phyloP scores from a whole-genome alignment of 2,329 filamentous ascomycete species.

The Aspergillus neotritici region DNA sequence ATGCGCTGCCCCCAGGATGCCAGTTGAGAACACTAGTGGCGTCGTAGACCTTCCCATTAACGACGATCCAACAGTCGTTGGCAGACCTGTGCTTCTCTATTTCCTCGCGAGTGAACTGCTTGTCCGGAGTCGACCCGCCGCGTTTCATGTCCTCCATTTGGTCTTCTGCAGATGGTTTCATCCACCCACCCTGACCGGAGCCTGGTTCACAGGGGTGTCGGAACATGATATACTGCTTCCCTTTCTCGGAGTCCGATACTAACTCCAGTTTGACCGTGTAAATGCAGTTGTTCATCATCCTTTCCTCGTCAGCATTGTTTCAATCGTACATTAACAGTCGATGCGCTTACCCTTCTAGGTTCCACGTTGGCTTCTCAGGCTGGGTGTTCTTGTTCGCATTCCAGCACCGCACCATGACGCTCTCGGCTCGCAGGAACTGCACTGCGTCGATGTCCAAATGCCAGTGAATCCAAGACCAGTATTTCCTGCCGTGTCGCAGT shows the following conservation, averaged over 20 bases:
- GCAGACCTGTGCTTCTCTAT: conserved; percentile 48
- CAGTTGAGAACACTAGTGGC: conserved; percentile 44
- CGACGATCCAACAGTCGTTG: conserved; percentile 50
- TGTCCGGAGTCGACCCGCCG: conserved; percentile 41
- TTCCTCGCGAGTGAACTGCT: conserved; percentile 50
- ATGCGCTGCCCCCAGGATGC: conserved; percentile 48
- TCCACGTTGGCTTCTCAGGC: conserved; percentile 44
- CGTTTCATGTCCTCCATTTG: conserved; percentile 43
- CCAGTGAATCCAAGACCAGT: conserved; percentile 53
- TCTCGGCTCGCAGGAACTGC: conserved; percentile 40
- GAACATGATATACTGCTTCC: conserved; percentile 36
- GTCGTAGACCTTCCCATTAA: conserved; percentile 50
- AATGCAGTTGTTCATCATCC: conserved; percentile 54
- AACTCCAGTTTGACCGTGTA: conserved; percentile 43
- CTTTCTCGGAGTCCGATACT: conserved; percentile 26
- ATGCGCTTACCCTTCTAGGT: conserved; percentile 38
- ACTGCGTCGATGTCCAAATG: conserved; percentile 45
- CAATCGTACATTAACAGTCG: not conserved
- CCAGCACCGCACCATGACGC: conserved; percentile 45
- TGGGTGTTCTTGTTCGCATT: conserved; percentile 50
- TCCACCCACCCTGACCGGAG: conserved; percentile 46
- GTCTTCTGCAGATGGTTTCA: conserved; percentile 45
- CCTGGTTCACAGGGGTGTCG: conserved; percentile 45
- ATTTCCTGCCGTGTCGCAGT: conserved; percentile 49
- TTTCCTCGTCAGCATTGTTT: conserved; percentile 9